These are phyloP conservation scores for Parmales sp. DNA, from an alignment of 108 stramenopile genomes.

Conservation along the genomic window DNA sequence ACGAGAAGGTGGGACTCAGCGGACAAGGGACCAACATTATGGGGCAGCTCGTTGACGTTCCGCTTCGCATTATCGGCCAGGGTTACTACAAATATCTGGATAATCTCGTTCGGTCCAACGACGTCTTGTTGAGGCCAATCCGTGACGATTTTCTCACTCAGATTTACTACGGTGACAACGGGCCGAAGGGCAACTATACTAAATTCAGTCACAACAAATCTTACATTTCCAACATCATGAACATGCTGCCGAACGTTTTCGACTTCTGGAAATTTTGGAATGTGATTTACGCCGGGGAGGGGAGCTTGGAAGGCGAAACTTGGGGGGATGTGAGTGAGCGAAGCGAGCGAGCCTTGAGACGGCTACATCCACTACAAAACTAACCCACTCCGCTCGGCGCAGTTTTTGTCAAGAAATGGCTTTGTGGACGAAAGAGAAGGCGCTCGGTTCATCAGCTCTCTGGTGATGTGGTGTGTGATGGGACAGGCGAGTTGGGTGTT, in stretches of 20 bases:
- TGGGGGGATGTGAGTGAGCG: too few species aligned
- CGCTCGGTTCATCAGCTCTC: too few species aligned
- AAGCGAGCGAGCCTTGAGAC: too few species aligned
- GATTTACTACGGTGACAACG: neutral
- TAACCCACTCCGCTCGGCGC: too few species aligned
- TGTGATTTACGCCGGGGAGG: too few species aligned
- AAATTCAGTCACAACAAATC: neutral
- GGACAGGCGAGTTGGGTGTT: too few species aligned
- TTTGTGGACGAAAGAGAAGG: too few species aligned
- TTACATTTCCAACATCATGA: neutral
- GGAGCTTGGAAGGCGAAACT: too few species aligned
- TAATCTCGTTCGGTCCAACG: neutral
- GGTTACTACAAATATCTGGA: neutral
- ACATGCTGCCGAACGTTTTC: neutral
- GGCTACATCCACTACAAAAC: too few species aligned
- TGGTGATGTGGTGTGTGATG: too few species aligned
- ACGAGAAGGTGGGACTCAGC: neutral
- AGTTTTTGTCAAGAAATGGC: too few species aligned
- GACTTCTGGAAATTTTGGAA: neutral
- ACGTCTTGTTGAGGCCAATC: neutral
- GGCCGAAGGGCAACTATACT: too few species aligned
- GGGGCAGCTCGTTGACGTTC: neutral
- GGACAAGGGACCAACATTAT: neutral
- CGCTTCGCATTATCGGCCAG: constrained; percentile 9
- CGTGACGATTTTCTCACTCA: neutral